These are phyloP conservation scores for Yarrowia bubula DNA, from an alignment of 805 yeast species.

Conservation along the genomic window DNA sequence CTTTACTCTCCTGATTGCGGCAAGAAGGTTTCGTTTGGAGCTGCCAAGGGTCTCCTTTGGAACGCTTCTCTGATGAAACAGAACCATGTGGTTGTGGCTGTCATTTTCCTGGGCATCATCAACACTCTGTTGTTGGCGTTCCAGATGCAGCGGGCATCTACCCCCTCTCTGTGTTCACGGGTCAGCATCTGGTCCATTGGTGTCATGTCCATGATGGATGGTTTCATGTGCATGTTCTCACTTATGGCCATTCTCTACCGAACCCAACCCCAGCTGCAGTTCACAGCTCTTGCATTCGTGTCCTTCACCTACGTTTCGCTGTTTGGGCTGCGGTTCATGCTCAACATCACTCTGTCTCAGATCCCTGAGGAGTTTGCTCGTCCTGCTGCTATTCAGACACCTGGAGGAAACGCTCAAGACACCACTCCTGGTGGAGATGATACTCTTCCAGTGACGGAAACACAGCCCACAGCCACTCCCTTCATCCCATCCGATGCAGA, in stretches of 20 bases:
- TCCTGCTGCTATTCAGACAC: slow-evolving; percentile 40
- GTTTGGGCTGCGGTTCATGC: slow-evolving; percentile 73
- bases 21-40: slow-evolving; percentile 42
- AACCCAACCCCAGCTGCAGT: slow-evolving; percentile 56
- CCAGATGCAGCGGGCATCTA: slow-evolving; percentile 69
- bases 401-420: slow-evolving; percentile 2
- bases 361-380: slow-evolving; percentile 37
- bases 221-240: slow-evolving; percentile 61
- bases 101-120: slow-evolving; percentile 46
- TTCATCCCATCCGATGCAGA: slow-evolving; percentile 45
- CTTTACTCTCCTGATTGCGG: slow-evolving; percentile 92
- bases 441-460: slow-evolving; percentile 29
- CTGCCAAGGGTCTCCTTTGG: background rate
- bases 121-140: slow-evolving; percentile 59
- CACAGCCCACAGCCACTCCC: slow-evolving; percentile 32
- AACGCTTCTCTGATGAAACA: background rate
- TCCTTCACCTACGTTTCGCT: slow-evolving; percentile 67
- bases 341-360: slow-evolving; percentile 66
- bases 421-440: slow-evolving; percentile 21
- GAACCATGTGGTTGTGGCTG: slow-evolving; percentile 46
- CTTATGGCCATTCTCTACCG: slow-evolving; percentile 56
- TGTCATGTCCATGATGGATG: slow-evolving; percentile 65
- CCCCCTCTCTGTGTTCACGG: slow-evolving; percentile 77
- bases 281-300: slow-evolving; percentile 67
- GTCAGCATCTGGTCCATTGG: slow-evolving; percentile 65